Conservation (phyloP, 2,329 filamentous ascomycete genomes). For the Pseudogymnoascus sp. region DNA sequence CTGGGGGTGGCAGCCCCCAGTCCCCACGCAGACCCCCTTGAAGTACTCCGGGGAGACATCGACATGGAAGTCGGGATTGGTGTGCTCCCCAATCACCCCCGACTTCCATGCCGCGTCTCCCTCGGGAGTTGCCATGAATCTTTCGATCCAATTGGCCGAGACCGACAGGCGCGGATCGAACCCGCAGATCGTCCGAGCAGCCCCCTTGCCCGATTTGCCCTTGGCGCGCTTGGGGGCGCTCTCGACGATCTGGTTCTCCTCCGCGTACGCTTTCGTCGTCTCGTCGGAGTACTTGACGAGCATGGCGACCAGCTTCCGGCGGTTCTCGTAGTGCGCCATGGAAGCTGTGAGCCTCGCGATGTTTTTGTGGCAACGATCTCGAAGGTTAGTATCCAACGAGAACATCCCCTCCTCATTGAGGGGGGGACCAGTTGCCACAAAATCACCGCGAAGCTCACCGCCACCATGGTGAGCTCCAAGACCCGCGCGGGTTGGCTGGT, state of each 20-base stretch:
- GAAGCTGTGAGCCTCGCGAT: not conserved
- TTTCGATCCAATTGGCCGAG: not conserved
- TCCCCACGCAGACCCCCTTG: not conserved
- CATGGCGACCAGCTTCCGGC: not conserved
- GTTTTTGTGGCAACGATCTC: not conserved
- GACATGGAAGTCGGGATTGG: not conserved
- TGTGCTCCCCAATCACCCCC: slow-evolving; percentile 1
- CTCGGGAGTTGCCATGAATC: not conserved
- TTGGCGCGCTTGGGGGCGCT: slow-evolving; percentile 3
- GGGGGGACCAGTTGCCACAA: not conserved
- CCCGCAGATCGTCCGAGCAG: not conserved
- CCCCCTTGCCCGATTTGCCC: not conserved
- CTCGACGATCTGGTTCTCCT: not conserved
- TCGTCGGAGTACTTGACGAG: not conserved
- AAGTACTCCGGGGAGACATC: not conserved
- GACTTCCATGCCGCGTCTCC: not conserved
- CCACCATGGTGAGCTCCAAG: not conserved
- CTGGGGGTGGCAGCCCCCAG: not conserved
- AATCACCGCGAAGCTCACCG: not conserved
- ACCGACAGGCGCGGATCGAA: not conserved
- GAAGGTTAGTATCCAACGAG: not conserved
- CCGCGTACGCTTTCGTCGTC: not conserved
- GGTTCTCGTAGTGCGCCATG: not conserved
- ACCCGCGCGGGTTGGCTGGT: not conserved
- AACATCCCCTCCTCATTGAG: not conserved